Conservation (phyloP, 2,329 filamentous ascomycete genomes). For the Colletotrichum aenigma region DNA sequence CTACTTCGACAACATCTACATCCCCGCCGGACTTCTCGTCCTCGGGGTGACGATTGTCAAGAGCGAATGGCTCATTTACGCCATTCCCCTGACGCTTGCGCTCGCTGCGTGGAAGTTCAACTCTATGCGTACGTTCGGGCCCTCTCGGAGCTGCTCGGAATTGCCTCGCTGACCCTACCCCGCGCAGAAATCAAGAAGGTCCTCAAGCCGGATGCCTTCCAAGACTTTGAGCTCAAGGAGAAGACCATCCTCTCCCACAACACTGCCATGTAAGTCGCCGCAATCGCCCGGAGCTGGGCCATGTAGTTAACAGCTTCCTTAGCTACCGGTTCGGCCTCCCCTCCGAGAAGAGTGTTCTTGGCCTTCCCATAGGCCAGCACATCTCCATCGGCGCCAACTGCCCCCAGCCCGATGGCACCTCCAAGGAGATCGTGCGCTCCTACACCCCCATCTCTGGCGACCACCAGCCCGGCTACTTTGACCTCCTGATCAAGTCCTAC, state of each 20-base stretch:
- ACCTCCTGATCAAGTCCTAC: conserved; percentile 98
- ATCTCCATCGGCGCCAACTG: conserved; percentile 91
- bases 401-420: conserved; percentile 67
- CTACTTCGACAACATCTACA: conserved; percentile 81
- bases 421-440: conserved; percentile 86
- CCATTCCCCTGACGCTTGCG: conserved; percentile 67
- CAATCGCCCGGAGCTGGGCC: not conserved
- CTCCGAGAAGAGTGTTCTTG: conserved; percentile 78
- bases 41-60: conserved; percentile 80
- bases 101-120: conserved; percentile 76
- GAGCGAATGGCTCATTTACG: conserved; percentile 76
- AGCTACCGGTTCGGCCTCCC: conserved; percentile 95
- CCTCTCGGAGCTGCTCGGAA: conserved; percentile 3
- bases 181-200: conserved; percentile 75
- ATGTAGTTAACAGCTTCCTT: conserved; percentile 7
- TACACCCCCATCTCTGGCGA: conserved; percentile 94
- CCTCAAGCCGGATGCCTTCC: conserved; percentile 85
- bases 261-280: conserved; percentile 80
- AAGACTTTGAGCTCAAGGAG: conserved; percentile 90
- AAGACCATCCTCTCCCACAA: conserved; percentile 98
- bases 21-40: conserved; percentile 80
- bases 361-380: conserved; percentile 97
- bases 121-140: conserved; percentile 65
- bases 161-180: not conserved
- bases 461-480: conserved; percentile 88